These are phyloP conservation scores for Rheum nobile DNA, from an alignment of 148 eudicot genomes.

Conservation along the genomic window DNA sequence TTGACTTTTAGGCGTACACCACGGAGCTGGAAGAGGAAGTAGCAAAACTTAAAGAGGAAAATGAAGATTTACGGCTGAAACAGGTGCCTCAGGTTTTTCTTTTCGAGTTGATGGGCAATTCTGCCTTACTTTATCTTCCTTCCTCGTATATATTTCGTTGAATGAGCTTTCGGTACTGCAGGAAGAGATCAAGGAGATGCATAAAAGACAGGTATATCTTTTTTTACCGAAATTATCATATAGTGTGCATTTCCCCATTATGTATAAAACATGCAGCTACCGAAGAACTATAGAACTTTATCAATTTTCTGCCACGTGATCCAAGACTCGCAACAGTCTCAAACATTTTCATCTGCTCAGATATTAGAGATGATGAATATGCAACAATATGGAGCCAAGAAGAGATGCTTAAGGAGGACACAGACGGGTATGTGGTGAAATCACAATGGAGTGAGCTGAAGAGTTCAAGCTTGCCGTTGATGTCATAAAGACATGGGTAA, in stretches of 20 bases:
- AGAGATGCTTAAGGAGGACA: slow-evolving; percentile 64
- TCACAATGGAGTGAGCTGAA: slow-evolving; percentile 1
- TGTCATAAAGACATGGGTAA: slow-evolving; percentile 9
- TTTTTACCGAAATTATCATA: no score
- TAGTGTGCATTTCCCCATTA: not conserved
- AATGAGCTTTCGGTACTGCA: slow-evolving; percentile 23
- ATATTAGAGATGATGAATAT: slow-evolving; percentile 48
- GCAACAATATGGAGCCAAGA: slow-evolving; percentile 43
- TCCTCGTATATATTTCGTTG: not conserved
- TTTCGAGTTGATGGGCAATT: not conserved
- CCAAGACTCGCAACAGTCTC: not conserved
- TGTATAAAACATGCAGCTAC: not conserved
- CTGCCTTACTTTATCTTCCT: not conserved
- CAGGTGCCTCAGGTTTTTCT: slow-evolving; percentile 29
- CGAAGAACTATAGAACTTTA: not conserved
- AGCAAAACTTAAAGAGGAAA: slow-evolving; percentile 69
- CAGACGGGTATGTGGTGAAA: slow-evolving; percentile 78
- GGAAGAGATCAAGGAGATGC: slow-evolving; percentile 69
- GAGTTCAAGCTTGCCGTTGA: slow-evolving; percentile 18
- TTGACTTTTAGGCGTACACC: slow-evolving; percentile 66
- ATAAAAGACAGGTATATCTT: slow-evolving; percentile 94
- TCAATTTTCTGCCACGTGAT: not conserved
- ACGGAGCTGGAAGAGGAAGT: slow-evolving; percentile 86
- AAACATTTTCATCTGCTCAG: slow-evolving; percentile 18
- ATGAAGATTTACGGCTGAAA: slow-evolving; percentile 51